Conservation (phyloP, 225 moss, liverwort and hornwort species). For the Lunularia cruciata region DNA sequence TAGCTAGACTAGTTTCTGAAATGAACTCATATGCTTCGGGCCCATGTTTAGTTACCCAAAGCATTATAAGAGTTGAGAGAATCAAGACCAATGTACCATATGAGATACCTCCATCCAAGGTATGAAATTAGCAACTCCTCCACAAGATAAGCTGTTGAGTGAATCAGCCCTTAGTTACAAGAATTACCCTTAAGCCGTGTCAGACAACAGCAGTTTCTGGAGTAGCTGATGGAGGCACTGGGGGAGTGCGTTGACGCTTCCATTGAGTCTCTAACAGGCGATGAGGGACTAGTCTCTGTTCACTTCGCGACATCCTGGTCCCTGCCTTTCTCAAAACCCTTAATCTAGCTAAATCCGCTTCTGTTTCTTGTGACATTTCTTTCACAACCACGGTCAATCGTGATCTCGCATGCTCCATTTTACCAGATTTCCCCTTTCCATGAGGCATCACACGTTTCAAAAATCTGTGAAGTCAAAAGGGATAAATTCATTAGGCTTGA, state of each 20-base stretch:
- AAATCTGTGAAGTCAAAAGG: conserved; percentile 37
- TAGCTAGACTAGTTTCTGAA: no score
- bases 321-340: conserved; percentile 58
- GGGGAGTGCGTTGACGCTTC: conserved; percentile 46
- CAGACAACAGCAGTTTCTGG: not conserved
- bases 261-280: conserved; percentile 65
- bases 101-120: no score
- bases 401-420: conserved; percentile 60
- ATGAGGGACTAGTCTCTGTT: conserved; percentile 78
- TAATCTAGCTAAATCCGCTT: conserved; percentile 75
- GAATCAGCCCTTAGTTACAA: no score
- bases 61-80: no score
- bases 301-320: conserved; percentile 55
- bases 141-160: no score
- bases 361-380: conserved; percentile 75
- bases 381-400: conserved; percentile 80
- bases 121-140: no score
- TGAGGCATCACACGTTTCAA: conserved; percentile 70
- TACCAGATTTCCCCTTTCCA: conserved; percentile 80
- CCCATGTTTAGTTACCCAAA: no score
- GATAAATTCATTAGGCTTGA: no score
- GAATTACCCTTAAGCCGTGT: no score
- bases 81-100: no score
- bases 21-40: no score
- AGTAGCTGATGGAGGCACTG: not conserved